A percentile compares a stretch with the other conserved stretches of the same genome.
phyloP scores from a whole-genome alignment of 768 basidiomycete genomes.

The Leccinum pellstonianum region DNA sequence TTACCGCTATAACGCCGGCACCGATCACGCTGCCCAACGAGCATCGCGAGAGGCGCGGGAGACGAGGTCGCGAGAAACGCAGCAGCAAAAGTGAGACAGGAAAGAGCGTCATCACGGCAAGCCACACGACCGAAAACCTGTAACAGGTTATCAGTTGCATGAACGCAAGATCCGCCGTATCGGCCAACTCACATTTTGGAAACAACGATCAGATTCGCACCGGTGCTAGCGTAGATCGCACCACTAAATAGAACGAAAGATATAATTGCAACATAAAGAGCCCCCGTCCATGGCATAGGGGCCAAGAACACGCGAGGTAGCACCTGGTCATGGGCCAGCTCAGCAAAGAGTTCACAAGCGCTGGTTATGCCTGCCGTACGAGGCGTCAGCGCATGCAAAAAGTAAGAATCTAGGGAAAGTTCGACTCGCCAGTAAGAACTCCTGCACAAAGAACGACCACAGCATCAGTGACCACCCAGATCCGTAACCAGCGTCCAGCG shows the following conservation, averaged over 20 bases:
- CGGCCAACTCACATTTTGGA: slow-evolving; percentile 51
- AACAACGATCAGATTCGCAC: slow-evolving; percentile 49
- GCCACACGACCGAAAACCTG: slow-evolving; percentile 69
- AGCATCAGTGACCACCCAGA: slow-evolving; percentile 64
- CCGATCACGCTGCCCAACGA: slow-evolving; percentile 41
- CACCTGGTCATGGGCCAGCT: slow-evolving; percentile 59
- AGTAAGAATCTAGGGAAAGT: neutral
- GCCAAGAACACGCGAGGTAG: slow-evolving; percentile 53
- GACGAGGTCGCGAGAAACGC: slow-evolving; percentile 62
- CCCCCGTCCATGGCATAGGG: slow-evolving; percentile 47
- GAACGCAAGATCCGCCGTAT: neutral
- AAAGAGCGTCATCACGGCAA: slow-evolving; percentile 63
- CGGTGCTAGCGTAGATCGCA: slow-evolving; percentile 57
- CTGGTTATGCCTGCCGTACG: slow-evolving; percentile 47
- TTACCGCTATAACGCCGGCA: slow-evolving; percentile 41
- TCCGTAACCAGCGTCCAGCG: slow-evolving; percentile 60
- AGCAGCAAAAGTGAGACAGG: slow-evolving; percentile 58
- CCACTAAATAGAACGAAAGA: slow-evolving; percentile 50
- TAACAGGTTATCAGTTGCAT: slow-evolving; percentile 1
- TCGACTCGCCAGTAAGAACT: slow-evolving; percentile 56
- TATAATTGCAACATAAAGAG: slow-evolving; percentile 52
- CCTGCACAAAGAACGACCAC: slow-evolving; percentile 72
- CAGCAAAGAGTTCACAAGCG: slow-evolving; percentile 57
- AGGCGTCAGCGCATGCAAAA: neutral
- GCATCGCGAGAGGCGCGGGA: slow-evolving; percentile 44